These are phyloP conservation scores for Debaryomyces subglobosus DNA, from an alignment of 1,139 yeast species.

Conservation along the genomic window DNA sequence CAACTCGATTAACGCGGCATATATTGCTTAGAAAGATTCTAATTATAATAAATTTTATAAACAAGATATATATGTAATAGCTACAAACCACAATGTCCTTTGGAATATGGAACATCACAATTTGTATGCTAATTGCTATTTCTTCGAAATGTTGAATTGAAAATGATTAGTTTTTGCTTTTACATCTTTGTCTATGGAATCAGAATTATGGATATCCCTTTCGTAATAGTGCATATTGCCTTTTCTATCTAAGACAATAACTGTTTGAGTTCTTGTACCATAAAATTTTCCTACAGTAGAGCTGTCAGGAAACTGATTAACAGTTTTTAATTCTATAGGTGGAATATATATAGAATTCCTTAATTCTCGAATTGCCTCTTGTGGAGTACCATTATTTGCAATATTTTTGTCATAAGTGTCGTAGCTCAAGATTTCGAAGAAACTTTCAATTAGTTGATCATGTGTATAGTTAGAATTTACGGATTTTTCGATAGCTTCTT, in stretches of 20 bases:
- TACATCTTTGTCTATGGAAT: constrained; percentile 17
- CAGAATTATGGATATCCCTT: constrained; percentile 35
- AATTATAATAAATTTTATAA: not conserved
- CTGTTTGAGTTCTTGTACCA: constrained; percentile 91
- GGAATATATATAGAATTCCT: constrained; percentile 74
- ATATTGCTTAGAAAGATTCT: not conserved
- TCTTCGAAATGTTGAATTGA: constrained; percentile 13
- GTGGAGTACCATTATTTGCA: constrained; percentile 27
- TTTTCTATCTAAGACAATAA: constrained; percentile 58
- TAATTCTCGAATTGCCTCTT: constrained; percentile 44
- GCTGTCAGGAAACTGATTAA: constrained; percentile 14
- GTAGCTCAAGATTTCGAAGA: constrained; percentile 58
- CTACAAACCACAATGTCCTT: not conserved
- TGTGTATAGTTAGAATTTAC: constrained; percentile 28
- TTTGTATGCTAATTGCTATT: constrained; percentile 6
- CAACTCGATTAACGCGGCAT: not conserved
- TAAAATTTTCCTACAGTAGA: constrained; percentile 54
- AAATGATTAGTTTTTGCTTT: constrained; percentile 15
- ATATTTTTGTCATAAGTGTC: constrained; percentile 40
- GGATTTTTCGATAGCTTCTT: constrained; percentile 37
- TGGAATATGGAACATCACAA: not conserved
- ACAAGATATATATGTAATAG: not conserved
- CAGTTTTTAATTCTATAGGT: constrained; percentile 41
- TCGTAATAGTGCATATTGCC: constrained; percentile 49
- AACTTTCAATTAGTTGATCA: constrained; percentile 48